Percentiles rank a stretch among this genome's conserved stretches.
phyloP scores from a whole-genome alignment of 345 rosid genomes.

The Arabis hirsuta region DNA sequence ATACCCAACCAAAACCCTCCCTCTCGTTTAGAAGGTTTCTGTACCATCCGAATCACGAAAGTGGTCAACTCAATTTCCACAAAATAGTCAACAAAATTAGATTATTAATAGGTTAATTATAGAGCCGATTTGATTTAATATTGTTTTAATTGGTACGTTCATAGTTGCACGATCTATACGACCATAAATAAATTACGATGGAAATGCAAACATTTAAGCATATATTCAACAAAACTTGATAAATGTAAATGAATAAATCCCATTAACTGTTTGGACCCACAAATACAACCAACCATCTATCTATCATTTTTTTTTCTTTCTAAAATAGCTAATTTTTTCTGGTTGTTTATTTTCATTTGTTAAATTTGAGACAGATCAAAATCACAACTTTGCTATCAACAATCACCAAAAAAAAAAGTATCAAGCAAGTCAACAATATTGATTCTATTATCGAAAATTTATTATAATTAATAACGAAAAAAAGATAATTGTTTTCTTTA shows the following conservation, averaged over 20 bases:
- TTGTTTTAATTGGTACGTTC: neutral
- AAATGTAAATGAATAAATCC: neutral
- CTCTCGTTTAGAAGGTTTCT: neutral
- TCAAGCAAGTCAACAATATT: constrained; percentile 19
- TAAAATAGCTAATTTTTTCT: too few relatives aligned
- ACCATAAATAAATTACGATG: neutral
- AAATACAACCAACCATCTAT: constrained; percentile 4
- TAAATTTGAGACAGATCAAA: constrained; percentile 20
- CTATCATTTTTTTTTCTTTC: neutral
- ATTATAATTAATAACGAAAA: neutral
- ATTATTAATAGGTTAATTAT: neutral
- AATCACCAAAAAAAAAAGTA: neutral
- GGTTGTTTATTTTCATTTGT: too few relatives aligned
- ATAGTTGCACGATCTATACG: neutral
- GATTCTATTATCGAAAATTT: constrained; percentile 1
- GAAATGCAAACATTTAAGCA: constrained; percentile 23
- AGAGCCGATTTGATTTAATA: too few relatives aligned
- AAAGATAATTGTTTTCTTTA: neutral
- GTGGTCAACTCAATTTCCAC: constrained; percentile 22
- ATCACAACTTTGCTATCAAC: constrained; percentile 19
- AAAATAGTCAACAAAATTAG: constrained; percentile 1
- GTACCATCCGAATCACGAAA: neutral
- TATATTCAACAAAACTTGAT: constrained; percentile 17
- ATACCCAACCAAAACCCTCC: constrained; percentile 23
- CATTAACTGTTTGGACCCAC: constrained; percentile 33